Evolutionary conservation across 768 basidiomycete genomes (phyloP).

Genomic region (Phanerochaete sordida): DNA sequence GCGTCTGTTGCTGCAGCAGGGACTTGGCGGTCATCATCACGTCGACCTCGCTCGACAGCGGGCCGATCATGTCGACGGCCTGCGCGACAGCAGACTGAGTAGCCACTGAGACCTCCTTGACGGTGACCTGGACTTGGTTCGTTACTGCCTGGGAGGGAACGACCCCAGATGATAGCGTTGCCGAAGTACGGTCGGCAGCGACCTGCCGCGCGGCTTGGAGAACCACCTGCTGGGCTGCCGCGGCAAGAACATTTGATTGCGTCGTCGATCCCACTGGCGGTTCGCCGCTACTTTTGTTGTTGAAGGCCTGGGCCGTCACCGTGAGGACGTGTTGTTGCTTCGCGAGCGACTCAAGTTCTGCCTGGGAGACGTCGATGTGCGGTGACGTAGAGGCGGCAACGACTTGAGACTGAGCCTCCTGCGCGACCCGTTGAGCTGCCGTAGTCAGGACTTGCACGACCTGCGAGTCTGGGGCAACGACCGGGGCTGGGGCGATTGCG

Average conservation of each 20-base stretch:
- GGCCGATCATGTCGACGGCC: slow-evolving; percentile 75
- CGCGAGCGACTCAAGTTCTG: slow-evolving; percentile 61
- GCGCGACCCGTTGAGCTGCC: slow-evolving; percentile 74
- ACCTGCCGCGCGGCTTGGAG: slow-evolving; percentile 68
- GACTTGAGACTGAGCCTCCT: slow-evolving; percentile 67
- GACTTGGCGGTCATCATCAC: slow-evolving; percentile 70
- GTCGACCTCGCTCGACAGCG: slow-evolving; percentile 73
- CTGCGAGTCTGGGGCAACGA: slow-evolving; percentile 55
- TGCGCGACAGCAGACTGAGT: slow-evolving; percentile 79
- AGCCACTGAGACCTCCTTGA: slow-evolving; percentile 54
- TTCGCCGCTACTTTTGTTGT: slow-evolving; percentile 60
- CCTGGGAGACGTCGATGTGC: slow-evolving; percentile 12
- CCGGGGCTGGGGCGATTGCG: slow-evolving; percentile 29
- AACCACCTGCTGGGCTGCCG: slow-evolving; percentile 79
- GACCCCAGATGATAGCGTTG: slow-evolving; percentile 39
- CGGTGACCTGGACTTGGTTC: slow-evolving; percentile 38
- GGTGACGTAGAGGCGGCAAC: slow-evolving; percentile 47
- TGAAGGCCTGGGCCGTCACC: slow-evolving; percentile 70
- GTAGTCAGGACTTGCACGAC: slow-evolving; percentile 76
- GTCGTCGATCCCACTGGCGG: slow-evolving; percentile 38
- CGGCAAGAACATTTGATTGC: slow-evolving; percentile 56
- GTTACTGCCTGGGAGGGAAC: slow-evolving; percentile 25
- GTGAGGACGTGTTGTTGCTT: slow-evolving; percentile 81
- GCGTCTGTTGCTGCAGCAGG: slow-evolving; percentile 44
- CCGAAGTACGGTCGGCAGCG: slow-evolving; percentile 47